phyloP scores from a whole-genome alignment of 176 grass and related monocot species.

The Oryza rufipogon region DNA sequence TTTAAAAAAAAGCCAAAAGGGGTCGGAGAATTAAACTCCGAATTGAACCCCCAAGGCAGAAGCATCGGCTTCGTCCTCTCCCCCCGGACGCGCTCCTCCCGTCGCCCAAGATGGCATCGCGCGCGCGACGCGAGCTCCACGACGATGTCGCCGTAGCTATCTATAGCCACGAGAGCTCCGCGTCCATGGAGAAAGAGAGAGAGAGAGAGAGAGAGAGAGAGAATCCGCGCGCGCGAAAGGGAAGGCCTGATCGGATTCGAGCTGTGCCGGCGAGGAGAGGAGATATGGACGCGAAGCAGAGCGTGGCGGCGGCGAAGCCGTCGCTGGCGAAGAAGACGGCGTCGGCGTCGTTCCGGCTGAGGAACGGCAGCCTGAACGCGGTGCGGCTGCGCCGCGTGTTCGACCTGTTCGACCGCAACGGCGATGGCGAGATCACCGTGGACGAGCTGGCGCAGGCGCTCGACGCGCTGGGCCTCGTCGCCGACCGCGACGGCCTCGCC shows the following conservation, averaged over 20 bases:
- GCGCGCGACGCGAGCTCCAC: too few species aligned
- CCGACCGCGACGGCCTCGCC: constrained; percentile 22
- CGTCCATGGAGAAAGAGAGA: background rate
- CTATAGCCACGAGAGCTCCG: background rate
- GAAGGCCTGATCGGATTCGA: too few species aligned
- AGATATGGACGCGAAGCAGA: background rate
- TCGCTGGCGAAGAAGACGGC: background rate
- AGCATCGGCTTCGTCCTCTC: background rate
- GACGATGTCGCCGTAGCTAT: background rate
- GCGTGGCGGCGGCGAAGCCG: background rate
- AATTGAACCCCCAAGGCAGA: background rate
- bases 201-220: background rate
- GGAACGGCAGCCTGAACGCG: constrained; percentile 49
- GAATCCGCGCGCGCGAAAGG: constrained; percentile 11
- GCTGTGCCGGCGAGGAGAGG: background rate
- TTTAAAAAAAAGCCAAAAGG: background rate
- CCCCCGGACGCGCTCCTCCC: constrained; percentile 28
- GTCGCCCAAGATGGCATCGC: background rate
- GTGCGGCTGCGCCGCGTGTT: constrained; percentile 49
- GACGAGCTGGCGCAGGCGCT: constrained; percentile 46
- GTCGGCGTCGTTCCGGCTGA: constrained; percentile 45
- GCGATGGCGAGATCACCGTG: constrained; percentile 52
- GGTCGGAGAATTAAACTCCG: too few species aligned
- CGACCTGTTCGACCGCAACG: constrained; percentile 56
- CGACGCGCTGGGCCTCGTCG: constrained; percentile 45